Evolutionary conservation across 1,139 yeast species (phyloP).

Genomic region (Hansenula anomala): DNA sequence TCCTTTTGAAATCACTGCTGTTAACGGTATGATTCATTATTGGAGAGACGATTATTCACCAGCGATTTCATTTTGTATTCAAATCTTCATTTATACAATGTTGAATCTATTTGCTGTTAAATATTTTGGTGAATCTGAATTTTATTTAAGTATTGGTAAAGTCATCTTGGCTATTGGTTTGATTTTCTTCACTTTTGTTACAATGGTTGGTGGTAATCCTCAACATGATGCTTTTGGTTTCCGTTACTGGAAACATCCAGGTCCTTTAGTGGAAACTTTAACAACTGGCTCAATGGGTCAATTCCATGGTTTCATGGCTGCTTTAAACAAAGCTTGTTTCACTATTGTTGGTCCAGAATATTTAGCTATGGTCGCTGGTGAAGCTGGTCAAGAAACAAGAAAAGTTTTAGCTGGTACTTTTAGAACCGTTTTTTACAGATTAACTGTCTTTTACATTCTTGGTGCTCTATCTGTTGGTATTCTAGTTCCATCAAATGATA

Average conservation of each 20-base stretch:
- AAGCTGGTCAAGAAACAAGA: slow-evolving; percentile 61
- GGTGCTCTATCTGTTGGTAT: slow-evolving; percentile 54
- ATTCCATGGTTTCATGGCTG: slow-evolving; percentile 62
- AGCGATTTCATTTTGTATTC: slow-evolving; percentile 54
- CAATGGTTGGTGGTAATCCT: slow-evolving; percentile 81
- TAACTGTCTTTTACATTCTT: slow-evolving; percentile 59
- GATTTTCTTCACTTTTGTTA: slow-evolving; percentile 60
- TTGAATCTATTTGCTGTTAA: slow-evolving; percentile 49
- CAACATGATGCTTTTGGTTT: slow-evolving; percentile 57
- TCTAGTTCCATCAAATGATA: slow-evolving; percentile 45
- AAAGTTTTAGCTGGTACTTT: slow-evolving; percentile 66
- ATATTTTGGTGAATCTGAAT: slow-evolving; percentile 57
- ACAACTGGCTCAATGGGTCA: slow-evolving; percentile 54
- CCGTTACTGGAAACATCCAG: slow-evolving; percentile 52
- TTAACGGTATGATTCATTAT: slow-evolving; percentile 64
- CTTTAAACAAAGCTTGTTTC: slow-evolving; percentile 53
- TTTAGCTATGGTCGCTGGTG: slow-evolving; percentile 75
- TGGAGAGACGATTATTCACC: slow-evolving; percentile 70
- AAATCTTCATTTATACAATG: slow-evolving; percentile 49
- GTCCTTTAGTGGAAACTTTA: slow-evolving; percentile 47
- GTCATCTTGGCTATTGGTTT: slow-evolving; percentile 63
- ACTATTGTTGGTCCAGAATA: slow-evolving; percentile 79
- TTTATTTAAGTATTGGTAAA: slow-evolving; percentile 63
- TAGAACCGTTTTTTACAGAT: slow-evolving; percentile 63
- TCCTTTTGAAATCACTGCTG: slow-evolving; percentile 76